Percentiles rank a stretch among this genome's conserved stretches.
Conservation (phyloP, 2,329 filamentous ascomycete genomes). For the Talaromyces sp. region DNA sequence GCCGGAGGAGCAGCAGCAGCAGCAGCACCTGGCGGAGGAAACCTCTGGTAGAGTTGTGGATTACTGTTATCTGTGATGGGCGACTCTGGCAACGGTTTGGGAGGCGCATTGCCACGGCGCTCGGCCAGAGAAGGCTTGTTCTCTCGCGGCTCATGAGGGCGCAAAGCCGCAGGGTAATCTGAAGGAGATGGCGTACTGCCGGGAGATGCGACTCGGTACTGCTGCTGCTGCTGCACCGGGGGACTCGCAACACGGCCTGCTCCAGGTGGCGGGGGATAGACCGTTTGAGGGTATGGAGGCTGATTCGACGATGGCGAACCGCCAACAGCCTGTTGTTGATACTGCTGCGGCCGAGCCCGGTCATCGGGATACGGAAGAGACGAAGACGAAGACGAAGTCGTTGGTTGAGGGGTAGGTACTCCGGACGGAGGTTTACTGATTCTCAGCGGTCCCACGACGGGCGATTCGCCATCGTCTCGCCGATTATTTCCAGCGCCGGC, state of each 20-base stretch:
- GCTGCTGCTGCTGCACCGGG: slow-evolving; percentile 1
- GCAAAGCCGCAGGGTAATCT: slow-evolving; percentile 37
- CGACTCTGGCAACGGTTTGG: slow-evolving; percentile 78
- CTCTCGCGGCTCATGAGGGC: slow-evolving; percentile 46
- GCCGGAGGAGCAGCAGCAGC: background rate
- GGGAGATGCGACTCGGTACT: slow-evolving; percentile 14
- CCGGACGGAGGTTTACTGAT: slow-evolving; percentile 69
- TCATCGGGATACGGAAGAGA: slow-evolving; percentile 70
- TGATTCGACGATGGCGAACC: slow-evolving; percentile 20
- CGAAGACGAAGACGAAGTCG: slow-evolving; percentile 57
- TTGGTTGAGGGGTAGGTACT: slow-evolving; percentile 41
- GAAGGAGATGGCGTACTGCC: slow-evolving; percentile 18
- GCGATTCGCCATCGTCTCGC: slow-evolving; percentile 53
- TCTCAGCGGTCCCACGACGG: slow-evolving; percentile 75
- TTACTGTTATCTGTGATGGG: slow-evolving; percentile 71
- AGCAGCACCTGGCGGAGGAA: slow-evolving; percentile 35
- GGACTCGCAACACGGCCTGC: slow-evolving; percentile 14
- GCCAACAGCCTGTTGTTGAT: slow-evolving; percentile 8
- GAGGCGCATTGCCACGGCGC: slow-evolving; percentile 67
- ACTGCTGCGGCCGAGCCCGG: slow-evolving; percentile 36
- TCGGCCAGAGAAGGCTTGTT: slow-evolving; percentile 63
- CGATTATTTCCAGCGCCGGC: slow-evolving; percentile 14
- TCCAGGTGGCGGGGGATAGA: slow-evolving; percentile 11
- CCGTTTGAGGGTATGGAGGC: slow-evolving; percentile 30
- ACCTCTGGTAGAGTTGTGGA: slow-evolving; percentile 71